These are phyloP conservation scores for Beauveria caledonica DNA, from an alignment of 2,329 filamentous ascomycete genomes.

Conservation along the genomic window DNA sequence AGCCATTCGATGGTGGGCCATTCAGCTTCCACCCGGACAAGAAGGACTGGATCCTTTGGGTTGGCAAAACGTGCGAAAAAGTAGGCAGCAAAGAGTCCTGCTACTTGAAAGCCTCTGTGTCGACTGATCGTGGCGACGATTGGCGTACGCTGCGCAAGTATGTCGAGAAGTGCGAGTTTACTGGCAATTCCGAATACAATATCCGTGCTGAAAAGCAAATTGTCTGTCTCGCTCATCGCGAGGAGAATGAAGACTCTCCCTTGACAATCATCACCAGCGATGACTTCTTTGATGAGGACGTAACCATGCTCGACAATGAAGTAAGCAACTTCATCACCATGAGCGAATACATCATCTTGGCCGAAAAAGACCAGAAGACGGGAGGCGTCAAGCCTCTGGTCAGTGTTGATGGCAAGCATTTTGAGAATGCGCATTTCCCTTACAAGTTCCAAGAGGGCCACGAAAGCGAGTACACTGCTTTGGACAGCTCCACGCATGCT, in stretches of 20 bases:
- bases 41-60: conserved; percentile 89
- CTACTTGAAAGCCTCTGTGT: conserved; percentile 66
- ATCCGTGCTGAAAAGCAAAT: conserved; percentile 47
- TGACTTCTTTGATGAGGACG: conserved; percentile 64
- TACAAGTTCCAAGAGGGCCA: conserved; percentile 71
- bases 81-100: conserved; percentile 47
- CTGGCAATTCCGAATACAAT: conserved; percentile 53
- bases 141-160: conserved; percentile 72
- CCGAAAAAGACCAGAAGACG: conserved; percentile 60
- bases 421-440: conserved; percentile 80
- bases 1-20: conserved; percentile 34
- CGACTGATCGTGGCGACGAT: conserved; percentile 67
- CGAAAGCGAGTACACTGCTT: conserved; percentile 79
- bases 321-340: conserved; percentile 87
- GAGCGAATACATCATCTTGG: conserved; percentile 92
- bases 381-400: conserved; percentile 67
- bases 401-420: conserved; percentile 76
- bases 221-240: conserved; percentile 48
- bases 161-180: conserved; percentile 80
- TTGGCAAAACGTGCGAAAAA: conserved; percentile 61
- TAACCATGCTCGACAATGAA: conserved; percentile 40
- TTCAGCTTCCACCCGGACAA: conserved; percentile 77
- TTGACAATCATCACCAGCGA: conserved; percentile 68
- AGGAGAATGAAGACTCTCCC: conserved; percentile 51
- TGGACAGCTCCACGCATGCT: conserved; percentile 91